Conservation (phyloP, 371 early-diverging fungal species). For the Mortierella sp. region DNA sequence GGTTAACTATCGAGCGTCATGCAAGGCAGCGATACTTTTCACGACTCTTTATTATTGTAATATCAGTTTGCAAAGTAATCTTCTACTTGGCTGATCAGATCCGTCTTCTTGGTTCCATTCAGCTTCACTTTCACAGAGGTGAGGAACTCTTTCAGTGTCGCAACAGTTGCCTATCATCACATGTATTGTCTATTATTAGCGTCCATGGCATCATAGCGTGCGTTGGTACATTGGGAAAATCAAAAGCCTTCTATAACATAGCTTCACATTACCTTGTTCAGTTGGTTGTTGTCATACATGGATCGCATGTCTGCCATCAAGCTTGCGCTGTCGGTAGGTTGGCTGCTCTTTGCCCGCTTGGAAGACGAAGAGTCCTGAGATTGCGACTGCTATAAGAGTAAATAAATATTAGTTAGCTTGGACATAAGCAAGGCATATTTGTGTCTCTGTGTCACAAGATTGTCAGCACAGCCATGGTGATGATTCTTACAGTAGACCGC, state of each 20-base stretch:
- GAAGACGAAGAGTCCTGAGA: constrained; percentile 7
- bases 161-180: constrained; percentile 57
- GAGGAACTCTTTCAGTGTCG: constrained; percentile 66
- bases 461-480: background rate
- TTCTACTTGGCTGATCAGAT: constrained; percentile 62
- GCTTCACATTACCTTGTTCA: constrained; percentile 32
- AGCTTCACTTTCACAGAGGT: constrained; percentile 55
- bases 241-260: too few relatives aligned
- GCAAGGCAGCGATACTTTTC: too few relatives aligned
- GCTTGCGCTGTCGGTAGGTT: constrained; percentile 11
- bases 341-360: constrained; percentile 28
- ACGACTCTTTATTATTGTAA: background rate
- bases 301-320: constrained; percentile 27
- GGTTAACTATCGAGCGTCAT: too few relatives aligned
- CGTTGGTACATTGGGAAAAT: too few relatives aligned
- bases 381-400: constrained; percentile 6
- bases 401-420: background rate
- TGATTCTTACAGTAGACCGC: constrained; percentile 7
- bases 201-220: too few relatives aligned
- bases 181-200: too few relatives aligned
- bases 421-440: background rate
- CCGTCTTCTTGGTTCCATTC: constrained; percentile 62
- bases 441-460: too few relatives aligned
- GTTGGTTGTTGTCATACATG: constrained; percentile 31
- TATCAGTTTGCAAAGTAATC: constrained; percentile 47